Percentiles rank a stretch among this genome's conserved stretches.
phyloP scores from a whole-genome alignment of 2,329 filamentous ascomycete genomes.

The Xylariaceae sp. region DNA sequence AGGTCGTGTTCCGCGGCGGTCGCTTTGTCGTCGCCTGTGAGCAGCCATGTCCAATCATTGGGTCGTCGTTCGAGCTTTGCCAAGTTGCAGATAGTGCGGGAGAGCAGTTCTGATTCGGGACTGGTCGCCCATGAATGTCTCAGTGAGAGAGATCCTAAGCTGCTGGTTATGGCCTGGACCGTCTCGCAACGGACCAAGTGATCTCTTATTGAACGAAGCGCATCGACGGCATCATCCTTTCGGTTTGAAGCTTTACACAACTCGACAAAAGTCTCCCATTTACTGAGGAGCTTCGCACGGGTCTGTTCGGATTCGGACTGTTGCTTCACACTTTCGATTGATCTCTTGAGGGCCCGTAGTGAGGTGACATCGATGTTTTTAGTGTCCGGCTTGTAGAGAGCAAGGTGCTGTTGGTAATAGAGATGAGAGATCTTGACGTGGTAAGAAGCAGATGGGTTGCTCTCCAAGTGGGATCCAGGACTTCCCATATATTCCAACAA shows the following conservation, averaged over 20 bases:
- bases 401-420: constrained; percentile 59
- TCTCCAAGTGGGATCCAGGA: constrained; percentile 24
- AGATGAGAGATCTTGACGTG: constrained; percentile 65
- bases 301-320: constrained; percentile 50
- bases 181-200: constrained; percentile 55
- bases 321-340: constrained; percentile 56
- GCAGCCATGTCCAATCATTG: constrained; percentile 50
- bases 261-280: constrained; percentile 63
- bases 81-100: constrained; percentile 53
- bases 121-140: constrained; percentile 47
- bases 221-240: constrained; percentile 51
- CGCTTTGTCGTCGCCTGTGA: constrained; percentile 47
- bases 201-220: constrained; percentile 56
- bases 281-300: constrained; percentile 54
- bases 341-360: constrained; percentile 55
- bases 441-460: constrained; percentile 39
- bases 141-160: constrained; percentile 46
- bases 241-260: constrained; percentile 49
- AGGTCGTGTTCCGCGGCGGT: constrained; percentile 58
- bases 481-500: constrained; percentile 50
- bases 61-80: constrained; percentile 53
- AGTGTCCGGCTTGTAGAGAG: constrained; percentile 41
- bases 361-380: constrained; percentile 39
- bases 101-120: constrained; percentile 48
- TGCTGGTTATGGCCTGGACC: constrained; percentile 47